Percentiles rank a stretch among this genome's conserved stretches.
These are phyloP conservation scores for Achlya hypogyna DNA, from an alignment of 352 stramenopile genomes.

Conservation along the genomic window DNA sequence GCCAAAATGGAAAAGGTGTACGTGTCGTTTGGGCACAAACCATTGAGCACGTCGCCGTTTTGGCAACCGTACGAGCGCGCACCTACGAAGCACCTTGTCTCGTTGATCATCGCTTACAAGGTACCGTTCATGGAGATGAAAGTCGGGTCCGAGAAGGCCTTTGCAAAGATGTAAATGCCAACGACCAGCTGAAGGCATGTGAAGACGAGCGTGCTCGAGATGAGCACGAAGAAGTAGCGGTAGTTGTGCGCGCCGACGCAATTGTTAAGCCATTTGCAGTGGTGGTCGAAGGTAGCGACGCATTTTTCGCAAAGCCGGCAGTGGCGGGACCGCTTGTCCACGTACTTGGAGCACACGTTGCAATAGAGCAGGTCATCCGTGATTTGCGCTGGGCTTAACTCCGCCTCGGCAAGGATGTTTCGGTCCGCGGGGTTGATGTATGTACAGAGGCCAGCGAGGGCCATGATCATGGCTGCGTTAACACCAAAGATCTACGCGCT, in stretches of 20 bases:
- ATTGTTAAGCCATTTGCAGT: constrained; percentile 97
- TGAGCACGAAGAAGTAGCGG: constrained; percentile 63
- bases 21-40: constrained; percentile 33
- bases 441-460: constrained; percentile 49
- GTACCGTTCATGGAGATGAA: not conserved
- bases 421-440: constrained; percentile 70
- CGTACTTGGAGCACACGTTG: constrained; percentile 83
- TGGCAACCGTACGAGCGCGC: constrained; percentile 7
- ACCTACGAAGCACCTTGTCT: not conserved
- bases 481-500: constrained; percentile 33
- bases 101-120: not conserved
- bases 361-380: constrained; percentile 63
- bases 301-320: constrained; percentile 96
- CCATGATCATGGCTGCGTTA: constrained; percentile 41
- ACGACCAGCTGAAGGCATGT: constrained; percentile 61
- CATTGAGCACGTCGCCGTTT: not conserved
- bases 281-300: constrained; percentile 93
- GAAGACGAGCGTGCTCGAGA: constrained; percentile 53
- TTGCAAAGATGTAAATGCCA: constrained; percentile 42
- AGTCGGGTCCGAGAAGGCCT: constrained; percentile 2
- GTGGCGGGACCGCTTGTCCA: constrained; percentile 85
- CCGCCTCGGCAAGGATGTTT: constrained; percentile 33
- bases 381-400: constrained; percentile 4
- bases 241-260: constrained; percentile 89
- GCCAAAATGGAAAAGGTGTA: constrained; percentile 22